phyloP scores from a whole-genome alignment of 2,329 filamentous ascomycete species.

The Aureobasidium namibiae region DNA sequence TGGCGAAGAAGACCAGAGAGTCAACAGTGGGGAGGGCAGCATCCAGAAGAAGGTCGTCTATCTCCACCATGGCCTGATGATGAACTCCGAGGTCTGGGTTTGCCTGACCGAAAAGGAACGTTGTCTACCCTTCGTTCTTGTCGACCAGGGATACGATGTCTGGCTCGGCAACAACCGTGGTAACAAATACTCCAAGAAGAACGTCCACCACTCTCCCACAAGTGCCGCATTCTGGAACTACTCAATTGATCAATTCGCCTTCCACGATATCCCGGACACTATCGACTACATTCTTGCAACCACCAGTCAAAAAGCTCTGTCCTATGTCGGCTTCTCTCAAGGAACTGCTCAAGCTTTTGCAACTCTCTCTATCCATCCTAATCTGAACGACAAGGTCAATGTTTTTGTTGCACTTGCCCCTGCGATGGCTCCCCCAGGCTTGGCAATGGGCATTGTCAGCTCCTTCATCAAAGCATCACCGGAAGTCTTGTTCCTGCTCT shows the following conservation, averaged over 20 bases:
- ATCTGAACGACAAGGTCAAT: constrained; percentile 85
- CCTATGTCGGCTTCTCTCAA: constrained; percentile 95
- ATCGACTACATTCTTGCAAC: constrained; percentile 85
- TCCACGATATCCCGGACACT: constrained; percentile 92
- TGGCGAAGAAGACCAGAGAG: constrained; percentile 68
- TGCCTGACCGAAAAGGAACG: constrained; percentile 79
- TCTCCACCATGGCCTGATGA: constrained; percentile 88
- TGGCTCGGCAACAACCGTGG: constrained; percentile 97
- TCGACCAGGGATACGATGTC: constrained; percentile 89
- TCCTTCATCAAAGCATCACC: constrained; percentile 90
- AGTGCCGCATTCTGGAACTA: constrained; percentile 88
- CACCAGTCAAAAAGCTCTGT: constrained; percentile 74
- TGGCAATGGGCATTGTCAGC: constrained; percentile 85
- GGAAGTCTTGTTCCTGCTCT: constrained; percentile 83
- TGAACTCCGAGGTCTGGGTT: constrained; percentile 99
- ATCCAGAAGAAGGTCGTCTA: constrained; percentile 81
- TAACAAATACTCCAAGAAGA: constrained; percentile 99
- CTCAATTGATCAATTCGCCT: constrained; percentile 96
- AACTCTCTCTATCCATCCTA: constrained; percentile 82
- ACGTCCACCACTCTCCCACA: constrained; percentile 63
- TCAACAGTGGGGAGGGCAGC: constrained; percentile 63
- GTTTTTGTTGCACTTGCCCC: constrained; percentile 94
- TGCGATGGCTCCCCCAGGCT: constrained; percentile 88
- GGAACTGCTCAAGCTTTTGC: constrained; percentile 96
- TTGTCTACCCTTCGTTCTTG: constrained; percentile 79